Percentiles rank a stretch among this genome's conserved stretches.
Evolutionary conservation across 148 eudicot genomes (phyloP).

Genomic region (Chenopodium formosanum): DNA sequence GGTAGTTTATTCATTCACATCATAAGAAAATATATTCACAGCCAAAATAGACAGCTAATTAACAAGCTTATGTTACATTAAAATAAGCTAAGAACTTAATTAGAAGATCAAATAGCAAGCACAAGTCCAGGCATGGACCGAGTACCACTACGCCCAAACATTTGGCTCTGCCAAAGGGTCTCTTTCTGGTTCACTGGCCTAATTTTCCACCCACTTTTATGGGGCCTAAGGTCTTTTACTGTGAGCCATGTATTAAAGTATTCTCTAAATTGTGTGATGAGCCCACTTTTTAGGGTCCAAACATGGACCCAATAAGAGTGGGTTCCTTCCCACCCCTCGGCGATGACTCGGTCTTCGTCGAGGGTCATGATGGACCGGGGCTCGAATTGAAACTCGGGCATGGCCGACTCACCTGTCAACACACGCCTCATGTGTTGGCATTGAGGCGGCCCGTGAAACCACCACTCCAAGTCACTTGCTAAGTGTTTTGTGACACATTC

Average conservation of each 20-base stretch:
- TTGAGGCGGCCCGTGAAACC: constrained; percentile 87
- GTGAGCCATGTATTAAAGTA: constrained; percentile 79
- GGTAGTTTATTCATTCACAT: neutral
- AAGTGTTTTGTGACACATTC: constrained; percentile 35
- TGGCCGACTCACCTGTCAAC: constrained; percentile 53
- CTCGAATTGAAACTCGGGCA: constrained; percentile 48
- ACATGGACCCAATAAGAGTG: constrained; percentile 85
- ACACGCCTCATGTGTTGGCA: constrained; percentile 88
- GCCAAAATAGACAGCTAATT: neutral
- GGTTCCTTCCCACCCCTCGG: constrained; percentile 76
- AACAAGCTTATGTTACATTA: neutral
- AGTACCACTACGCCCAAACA: constrained; percentile 32
- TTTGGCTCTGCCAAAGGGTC: constrained; percentile 71
- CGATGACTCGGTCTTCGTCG: constrained; percentile 56
- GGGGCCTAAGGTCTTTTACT: constrained; percentile 50
- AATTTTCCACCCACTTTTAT: constrained; percentile 18
- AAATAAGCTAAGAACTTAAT: neutral
- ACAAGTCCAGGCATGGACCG: constrained; percentile 76
- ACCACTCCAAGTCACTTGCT: constrained; percentile 76
- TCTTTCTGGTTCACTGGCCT: constrained; percentile 8
- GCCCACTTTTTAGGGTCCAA: constrained; percentile 69
- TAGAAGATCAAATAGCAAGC: constrained; percentile 54
- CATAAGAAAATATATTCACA: neutral
- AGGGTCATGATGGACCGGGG: constrained; percentile 54
- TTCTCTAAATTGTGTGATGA: constrained; percentile 66